These are phyloP conservation scores for Yamadazyma buinensis DNA, from an alignment of 1,139 yeast genomes.

Conservation along the genomic window DNA sequence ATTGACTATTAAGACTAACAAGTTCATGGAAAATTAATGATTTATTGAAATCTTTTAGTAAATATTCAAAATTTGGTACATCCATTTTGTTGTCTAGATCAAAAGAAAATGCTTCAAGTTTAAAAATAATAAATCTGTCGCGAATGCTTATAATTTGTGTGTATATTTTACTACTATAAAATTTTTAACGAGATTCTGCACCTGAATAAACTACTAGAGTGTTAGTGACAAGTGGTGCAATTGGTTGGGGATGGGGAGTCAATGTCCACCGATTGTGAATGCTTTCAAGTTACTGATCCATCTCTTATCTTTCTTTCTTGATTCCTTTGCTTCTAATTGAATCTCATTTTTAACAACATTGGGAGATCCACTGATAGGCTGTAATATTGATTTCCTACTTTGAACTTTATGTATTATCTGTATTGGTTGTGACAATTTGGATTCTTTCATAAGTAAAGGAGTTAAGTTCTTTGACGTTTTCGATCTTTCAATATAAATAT, in stretches of 20 bases:
- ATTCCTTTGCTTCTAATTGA: neutral
- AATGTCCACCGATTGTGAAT: constrained; percentile 3
- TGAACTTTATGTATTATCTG: no score
- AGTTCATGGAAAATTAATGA: constrained; percentile 22
- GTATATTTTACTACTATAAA: no score
- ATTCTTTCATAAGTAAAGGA: neutral
- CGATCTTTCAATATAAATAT: constrained; percentile 7
- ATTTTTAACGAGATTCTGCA: no score
- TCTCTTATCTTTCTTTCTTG: constrained; percentile 1
- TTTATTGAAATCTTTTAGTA: constrained; percentile 19
- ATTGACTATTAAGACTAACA: constrained; percentile 19
- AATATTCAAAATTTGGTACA: constrained; percentile 14
- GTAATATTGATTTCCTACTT: neutral
- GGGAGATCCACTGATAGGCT: constrained; percentile 7
- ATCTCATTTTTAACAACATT: neutral
- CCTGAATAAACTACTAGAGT: no score
- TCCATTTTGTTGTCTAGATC: constrained; percentile 7
- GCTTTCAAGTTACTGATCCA: constrained; percentile 4
- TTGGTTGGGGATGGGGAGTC: no score
- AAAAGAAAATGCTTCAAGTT: no score
- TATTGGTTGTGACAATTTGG: no score
- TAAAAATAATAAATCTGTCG: no score
- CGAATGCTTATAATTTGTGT: no score
- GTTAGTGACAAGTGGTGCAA: no score
- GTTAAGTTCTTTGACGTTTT: constrained; percentile 9